Evolutionary conservation across 1,284 basidiomycete genomes (phyloP), one percentile per base, ranked within the genome.

Genomic region (Ceratobasidium sp.): DNA sequence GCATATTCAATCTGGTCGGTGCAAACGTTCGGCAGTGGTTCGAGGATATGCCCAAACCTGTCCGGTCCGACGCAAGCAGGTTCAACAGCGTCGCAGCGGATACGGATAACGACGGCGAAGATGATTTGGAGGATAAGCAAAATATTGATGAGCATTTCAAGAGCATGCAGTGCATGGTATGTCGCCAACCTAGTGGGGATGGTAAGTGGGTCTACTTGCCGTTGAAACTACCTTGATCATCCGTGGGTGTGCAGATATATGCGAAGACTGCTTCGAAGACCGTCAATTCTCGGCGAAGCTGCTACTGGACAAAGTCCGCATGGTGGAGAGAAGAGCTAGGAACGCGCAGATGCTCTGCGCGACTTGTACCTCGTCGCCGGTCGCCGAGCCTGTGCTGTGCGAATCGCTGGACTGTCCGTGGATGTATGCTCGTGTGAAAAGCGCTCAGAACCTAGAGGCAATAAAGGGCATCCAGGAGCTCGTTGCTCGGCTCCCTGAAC

Each of bases 1-100:
- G 97, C 46, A 90, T 99, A 56, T 95, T 98, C 84, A 96, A 93
- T 79, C 88, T 98, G 31, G 86, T 97, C 39, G 97, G 98, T 6
- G 95, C 92, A 3, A 93, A 98, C 79, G 92, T 98, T 41, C 87
- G 88, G 68, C 84, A 85, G 39, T 99, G 98, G 98, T 98, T 90
- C 79, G 87, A 92, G 74, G 90, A 92, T 56, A 96, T 98, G 93
- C 93, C 95, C 0, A 92, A 88, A 79, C 82, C 82, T 29, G 80
- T 83, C 37, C 80, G 83, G 11, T 79, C 83, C 13, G 84, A 80
- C 64, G 79, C 49, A 41, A 68, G 81, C 73, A 77, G 80, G 49
- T 81, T 81, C 65, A 74, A 81, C 69, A 58, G 82, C 68, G 73
- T 80, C 5, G 75, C 79, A 16, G 88, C 87, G 7, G 88, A 89